Evolutionary conservation across 1,139 yeast genomes (phyloP).

Genomic region (Candida sanyaensis): DNA sequence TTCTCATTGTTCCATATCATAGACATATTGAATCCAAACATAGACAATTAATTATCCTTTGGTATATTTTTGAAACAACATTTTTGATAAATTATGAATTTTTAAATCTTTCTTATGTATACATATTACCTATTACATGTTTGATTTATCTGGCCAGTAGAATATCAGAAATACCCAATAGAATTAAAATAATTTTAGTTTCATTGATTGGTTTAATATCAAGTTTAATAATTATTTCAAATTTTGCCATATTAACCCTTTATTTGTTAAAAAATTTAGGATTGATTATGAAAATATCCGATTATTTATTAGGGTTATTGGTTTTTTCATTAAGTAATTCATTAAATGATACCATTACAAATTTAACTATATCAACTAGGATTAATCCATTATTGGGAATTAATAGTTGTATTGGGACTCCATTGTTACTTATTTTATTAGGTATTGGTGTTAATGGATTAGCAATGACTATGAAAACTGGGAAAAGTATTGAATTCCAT

Average conservation of each 20-base stretch:
- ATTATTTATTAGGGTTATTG: constrained; percentile 41
- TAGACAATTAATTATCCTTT: constrained; percentile 12
- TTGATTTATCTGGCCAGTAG: not conserved
- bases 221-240: constrained; percentile 31
- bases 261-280: constrained; percentile 41
- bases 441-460: constrained; percentile 45
- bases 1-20: constrained; percentile 24
- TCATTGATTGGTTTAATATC: constrained; percentile 26
- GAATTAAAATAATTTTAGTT: constrained; percentile 4
- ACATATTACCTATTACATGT: constrained; percentile 7
- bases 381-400: constrained; percentile 40
- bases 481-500: constrained; percentile 22
- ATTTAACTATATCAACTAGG: constrained; percentile 36
- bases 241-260: constrained; percentile 29
- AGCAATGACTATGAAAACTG: constrained; percentile 13
- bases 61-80: constrained; percentile 25
- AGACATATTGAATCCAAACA: constrained; percentile 11
- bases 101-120: constrained; percentile 12
- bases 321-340: constrained; percentile 44
- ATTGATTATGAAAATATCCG: constrained; percentile 35
- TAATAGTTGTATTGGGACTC: constrained; percentile 46
- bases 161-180: not conserved
- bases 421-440: constrained; percentile 36
- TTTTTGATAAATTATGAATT: constrained; percentile 20
- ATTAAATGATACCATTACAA: constrained; percentile 43